Evolutionary conservation across 1,284 basidiomycete species (phyloP).

Genomic region (Austroboletus olivaceoglutinosus): DNA sequence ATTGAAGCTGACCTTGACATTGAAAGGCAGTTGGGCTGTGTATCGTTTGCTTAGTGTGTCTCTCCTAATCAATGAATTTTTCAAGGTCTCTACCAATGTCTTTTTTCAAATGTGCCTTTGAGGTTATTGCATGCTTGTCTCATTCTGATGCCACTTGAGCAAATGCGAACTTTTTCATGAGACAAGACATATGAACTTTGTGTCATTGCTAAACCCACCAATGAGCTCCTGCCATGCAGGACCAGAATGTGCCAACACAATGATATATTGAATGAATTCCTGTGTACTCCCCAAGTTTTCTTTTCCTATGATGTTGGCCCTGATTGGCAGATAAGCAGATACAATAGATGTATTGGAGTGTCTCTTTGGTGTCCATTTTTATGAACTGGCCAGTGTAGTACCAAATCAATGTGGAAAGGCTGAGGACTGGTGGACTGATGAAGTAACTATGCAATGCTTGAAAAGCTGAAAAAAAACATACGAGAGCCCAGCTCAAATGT

Average conservation of each 20-base stretch:
- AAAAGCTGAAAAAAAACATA: slow-evolving; percentile 44
- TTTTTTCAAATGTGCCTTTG: too few species aligned
- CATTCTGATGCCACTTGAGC: too few species aligned
- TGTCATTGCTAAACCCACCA: slow-evolving; percentile 90
- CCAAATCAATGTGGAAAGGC: slow-evolving; percentile 86
- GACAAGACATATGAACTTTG: slow-evolving; percentile 82
- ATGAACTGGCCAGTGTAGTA: slow-evolving; percentile 92
- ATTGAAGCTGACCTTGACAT: too few species aligned
- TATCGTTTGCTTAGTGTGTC: too few species aligned
- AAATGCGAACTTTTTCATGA: too few species aligned
- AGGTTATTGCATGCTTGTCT: too few species aligned
- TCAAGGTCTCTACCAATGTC: too few species aligned
- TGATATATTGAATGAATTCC: slow-evolving; percentile 85
- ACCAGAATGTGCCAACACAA: slow-evolving; percentile 83
- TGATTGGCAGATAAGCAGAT: slow-evolving; percentile 83
- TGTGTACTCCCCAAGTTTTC: slow-evolving; percentile 85
- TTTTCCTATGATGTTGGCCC: slow-evolving; percentile 62
- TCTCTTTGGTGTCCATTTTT: slow-evolving; percentile 88
- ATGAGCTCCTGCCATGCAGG: slow-evolving; percentile 87
- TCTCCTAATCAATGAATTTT: too few species aligned
- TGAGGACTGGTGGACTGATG: slow-evolving; percentile 67
- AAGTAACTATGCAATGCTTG: not conserved
- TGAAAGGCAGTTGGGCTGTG: too few species aligned
- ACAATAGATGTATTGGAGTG: slow-evolving; percentile 94
- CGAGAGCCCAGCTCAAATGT: slow-evolving; percentile 80